Percentiles rank a stretch among this genome's conserved stretches.
Evolutionary conservation across 2,329 filamentous ascomycete genomes (phyloP).

Genomic region (Fusarium chaquense): DNA sequence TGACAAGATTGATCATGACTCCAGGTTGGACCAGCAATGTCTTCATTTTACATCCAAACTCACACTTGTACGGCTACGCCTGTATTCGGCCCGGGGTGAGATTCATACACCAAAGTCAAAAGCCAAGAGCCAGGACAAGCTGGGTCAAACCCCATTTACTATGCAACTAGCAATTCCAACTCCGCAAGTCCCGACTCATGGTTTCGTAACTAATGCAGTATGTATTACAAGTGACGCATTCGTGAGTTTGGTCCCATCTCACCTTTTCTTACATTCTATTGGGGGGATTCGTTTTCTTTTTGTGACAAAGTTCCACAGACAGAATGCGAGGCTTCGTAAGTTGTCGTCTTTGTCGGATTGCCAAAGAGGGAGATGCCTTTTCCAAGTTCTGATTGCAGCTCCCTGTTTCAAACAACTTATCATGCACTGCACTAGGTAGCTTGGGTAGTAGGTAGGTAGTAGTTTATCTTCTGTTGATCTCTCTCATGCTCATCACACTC

Average conservation of each 20-base stretch:
- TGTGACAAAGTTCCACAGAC: constrained; percentile 22
- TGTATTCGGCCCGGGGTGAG: constrained; percentile 31
- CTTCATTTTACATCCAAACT: background rate
- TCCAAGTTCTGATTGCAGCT: constrained; percentile 29
- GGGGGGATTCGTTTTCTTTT: constrained; percentile 2
- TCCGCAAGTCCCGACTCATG: constrained; percentile 20
- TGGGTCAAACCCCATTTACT: constrained; percentile 6
- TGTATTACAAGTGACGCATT: constrained; percentile 19
- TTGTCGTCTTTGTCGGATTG: constrained; percentile 23
- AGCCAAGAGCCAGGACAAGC: constrained; percentile 2
- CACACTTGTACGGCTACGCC: background rate
- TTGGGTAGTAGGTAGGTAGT: background rate
- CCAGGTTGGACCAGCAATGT: background rate
- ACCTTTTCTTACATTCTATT: background rate
- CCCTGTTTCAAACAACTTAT: background rate
- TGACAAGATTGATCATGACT: background rate
- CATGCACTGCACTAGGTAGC: background rate
- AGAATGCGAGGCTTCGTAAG: constrained; percentile 24
- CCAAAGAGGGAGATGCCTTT: constrained; percentile 21
- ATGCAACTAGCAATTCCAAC: constrained; percentile 5
- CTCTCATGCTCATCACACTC: background rate
- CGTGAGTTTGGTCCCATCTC: constrained; percentile 3
- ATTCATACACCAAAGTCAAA: background rate
- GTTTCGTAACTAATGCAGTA: constrained; percentile 13
- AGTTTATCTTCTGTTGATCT: constrained; percentile 11